phyloP scores from a whole-genome alignment of 345 rosid species.

The Hypericum perforatum region DNA sequence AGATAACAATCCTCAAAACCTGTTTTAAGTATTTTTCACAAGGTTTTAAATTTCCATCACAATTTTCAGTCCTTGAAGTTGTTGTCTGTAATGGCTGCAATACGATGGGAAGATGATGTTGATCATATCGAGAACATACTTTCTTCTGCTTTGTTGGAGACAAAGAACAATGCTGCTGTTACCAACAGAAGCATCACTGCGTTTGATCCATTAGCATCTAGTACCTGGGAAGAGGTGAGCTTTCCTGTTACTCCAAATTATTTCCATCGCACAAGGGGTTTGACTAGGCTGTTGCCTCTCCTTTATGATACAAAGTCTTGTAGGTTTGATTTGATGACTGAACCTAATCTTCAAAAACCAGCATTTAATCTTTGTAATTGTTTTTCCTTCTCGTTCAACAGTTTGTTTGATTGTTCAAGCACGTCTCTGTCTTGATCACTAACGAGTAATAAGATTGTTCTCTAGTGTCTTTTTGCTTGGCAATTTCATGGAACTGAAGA shows the following conservation, averaged over 20 bases:
- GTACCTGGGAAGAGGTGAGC: conserved; percentile 87
- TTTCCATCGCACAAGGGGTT: background rate
- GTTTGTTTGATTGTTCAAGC: too few relatives aligned
- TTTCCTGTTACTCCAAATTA: conserved; percentile 9
- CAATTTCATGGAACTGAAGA: too few relatives aligned
- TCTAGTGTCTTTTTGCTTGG: too few relatives aligned
- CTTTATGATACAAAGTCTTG: background rate
- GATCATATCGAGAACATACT: conserved; percentile 68
- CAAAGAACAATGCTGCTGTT: conserved; percentile 24
- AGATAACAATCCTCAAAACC: background rate
- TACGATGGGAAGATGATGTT: conserved; percentile 64
- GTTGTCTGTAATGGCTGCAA: conserved; percentile 74
- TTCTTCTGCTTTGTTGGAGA: conserved; percentile 44
- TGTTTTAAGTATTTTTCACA: background rate
- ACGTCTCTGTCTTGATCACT: too few relatives aligned
- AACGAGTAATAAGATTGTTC: too few relatives aligned
- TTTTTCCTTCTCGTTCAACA: too few relatives aligned
- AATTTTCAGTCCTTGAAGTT: conserved; percentile 73
- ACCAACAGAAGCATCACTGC: conserved; percentile 48
- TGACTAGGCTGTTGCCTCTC: background rate
- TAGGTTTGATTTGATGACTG: background rate
- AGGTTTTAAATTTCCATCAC: conserved; percentile 1
- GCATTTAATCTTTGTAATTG: too few relatives aligned
- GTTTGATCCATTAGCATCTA: conserved; percentile 78
- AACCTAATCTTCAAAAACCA: too few relatives aligned